Base-by-base conservation (phyloP, 805 yeast species). In the Myxozyma melibiosi region DNA sequence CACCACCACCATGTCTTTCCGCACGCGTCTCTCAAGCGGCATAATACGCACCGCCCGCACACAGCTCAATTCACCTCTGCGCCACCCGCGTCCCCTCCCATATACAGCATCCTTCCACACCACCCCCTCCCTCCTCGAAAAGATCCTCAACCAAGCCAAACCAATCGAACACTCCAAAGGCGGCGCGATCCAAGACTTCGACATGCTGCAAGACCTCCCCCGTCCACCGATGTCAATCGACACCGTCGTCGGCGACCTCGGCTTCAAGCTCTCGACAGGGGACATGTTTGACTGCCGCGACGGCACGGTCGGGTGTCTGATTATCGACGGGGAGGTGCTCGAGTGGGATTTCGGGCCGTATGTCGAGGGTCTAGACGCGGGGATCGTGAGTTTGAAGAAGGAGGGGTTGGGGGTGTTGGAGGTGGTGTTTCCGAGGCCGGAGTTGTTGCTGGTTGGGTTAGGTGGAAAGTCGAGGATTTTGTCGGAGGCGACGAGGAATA, bases 401-500 rank as follows among this genome's bases (percentile, higher is more conserved):
- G 71, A 80, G 0, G 63, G 63, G n/a, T 70, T 84, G 25, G 75
- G 75, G 13, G 68, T 85, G 3, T 77, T 85, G 54, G 77, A 76
- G 18, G 72, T 83, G 5, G 70, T 85, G 1, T 82, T 84, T 68
- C 96, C 96, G 2, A 83, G 84, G 66, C 96, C 96, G 0, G 95
- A 88, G 66, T 74, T 88, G 43, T 65, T 86, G 46, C 84, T 87
- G 6, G 71, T 88, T 16, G 96, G 96, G 0, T 72, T 86, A 24
- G 96, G 96, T 0, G 62, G 58, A 2, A 76, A 79, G 57, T 78
- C 87, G 2, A 76, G 94, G 45, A 76, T 86, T 70, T 73, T 88
- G 62, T 79, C 84, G 34, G 84, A 82, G n/a, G 62, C 69, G 8
- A 84, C 85, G 48, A 74, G 80, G 46, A 70, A 72, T 38, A 71